Evolutionary conservation across 306 rosid genomes (phyloP).

Genomic region (Sesbania bispinosa): DNA sequence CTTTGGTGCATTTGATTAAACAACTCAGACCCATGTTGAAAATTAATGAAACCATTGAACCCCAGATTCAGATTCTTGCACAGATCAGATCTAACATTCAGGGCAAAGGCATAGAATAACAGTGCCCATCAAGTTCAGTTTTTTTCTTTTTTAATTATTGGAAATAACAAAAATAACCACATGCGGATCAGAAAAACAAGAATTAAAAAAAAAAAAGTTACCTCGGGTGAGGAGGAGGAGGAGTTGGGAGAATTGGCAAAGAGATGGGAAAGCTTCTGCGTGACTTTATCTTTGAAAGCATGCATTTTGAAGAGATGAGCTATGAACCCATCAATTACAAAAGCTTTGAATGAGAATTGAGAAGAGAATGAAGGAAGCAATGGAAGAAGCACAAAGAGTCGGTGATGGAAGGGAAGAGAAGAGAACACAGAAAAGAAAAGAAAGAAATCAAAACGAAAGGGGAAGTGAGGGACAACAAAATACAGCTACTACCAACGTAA

Average conservation of each 20-base stretch:
- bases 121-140: conserved; percentile 29
- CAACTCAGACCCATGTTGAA: conserved; percentile 1
- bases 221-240: conserved; percentile 35
- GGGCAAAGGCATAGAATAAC: neutral
- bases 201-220: neutral
- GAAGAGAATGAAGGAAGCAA: neutral
- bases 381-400: neutral
- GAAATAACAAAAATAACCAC: neutral
- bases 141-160: neutral
- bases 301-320: conserved; percentile 38
- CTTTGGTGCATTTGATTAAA: conserved; percentile 4
- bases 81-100: conserved; percentile 46
- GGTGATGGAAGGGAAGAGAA: neutral
- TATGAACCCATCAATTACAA: conserved; percentile 17
- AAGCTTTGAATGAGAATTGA: neutral
- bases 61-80: conserved; percentile 14
- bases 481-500: no score
- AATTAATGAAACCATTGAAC: conserved; percentile 9
- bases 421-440: neutral
- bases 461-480: no score
- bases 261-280: conserved; percentile 58
- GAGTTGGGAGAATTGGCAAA: conserved; percentile 48
- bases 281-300: conserved; percentile 63
- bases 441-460: neutral
- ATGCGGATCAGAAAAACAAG: neutral